Conservation (phyloP, 352 stramenopile genomes). For the Blastocystis sp. region DNA sequence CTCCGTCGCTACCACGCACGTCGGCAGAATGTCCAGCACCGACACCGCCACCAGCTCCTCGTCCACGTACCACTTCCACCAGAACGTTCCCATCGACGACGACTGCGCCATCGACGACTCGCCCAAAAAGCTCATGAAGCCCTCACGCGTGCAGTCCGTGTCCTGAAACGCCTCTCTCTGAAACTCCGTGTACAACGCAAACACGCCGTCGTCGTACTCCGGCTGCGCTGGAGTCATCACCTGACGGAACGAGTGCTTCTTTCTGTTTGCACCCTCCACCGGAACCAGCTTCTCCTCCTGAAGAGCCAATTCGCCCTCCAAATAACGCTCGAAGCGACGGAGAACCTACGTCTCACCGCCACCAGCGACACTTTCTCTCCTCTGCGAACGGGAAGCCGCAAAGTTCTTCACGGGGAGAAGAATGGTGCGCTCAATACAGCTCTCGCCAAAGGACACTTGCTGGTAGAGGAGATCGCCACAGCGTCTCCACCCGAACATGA, state of each 20-base stretch:
- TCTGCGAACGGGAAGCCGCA: background rate
- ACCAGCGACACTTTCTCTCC: background rate
- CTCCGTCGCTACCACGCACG: background rate
- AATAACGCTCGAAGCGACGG: background rate
- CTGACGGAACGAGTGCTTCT: background rate
- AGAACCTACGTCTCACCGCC: background rate
- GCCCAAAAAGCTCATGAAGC: background rate
- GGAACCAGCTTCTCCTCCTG: background rate
- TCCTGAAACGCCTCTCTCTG: background rate
- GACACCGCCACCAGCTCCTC: conserved; percentile 1
- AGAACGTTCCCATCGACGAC: background rate
- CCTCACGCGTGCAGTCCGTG: background rate
- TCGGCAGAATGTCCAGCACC: background rate
- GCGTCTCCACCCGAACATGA: background rate
- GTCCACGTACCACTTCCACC: conserved; percentile 40
- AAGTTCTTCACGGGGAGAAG: background rate
- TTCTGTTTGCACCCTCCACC: background rate
- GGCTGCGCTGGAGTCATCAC: background rate
- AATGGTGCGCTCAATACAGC: background rate
- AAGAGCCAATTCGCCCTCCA: conserved; percentile 1
- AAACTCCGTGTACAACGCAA: background rate
- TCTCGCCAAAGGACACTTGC: background rate
- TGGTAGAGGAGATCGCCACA: background rate
- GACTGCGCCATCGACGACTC: background rate
- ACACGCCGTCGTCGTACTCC: background rate